Percentiles rank a stretch among this genome's conserved stretches.
These are phyloP conservation scores for Tothia fuscella DNA, from an alignment of 2,329 filamentous ascomycete genomes.

Conservation along the genomic window DNA sequence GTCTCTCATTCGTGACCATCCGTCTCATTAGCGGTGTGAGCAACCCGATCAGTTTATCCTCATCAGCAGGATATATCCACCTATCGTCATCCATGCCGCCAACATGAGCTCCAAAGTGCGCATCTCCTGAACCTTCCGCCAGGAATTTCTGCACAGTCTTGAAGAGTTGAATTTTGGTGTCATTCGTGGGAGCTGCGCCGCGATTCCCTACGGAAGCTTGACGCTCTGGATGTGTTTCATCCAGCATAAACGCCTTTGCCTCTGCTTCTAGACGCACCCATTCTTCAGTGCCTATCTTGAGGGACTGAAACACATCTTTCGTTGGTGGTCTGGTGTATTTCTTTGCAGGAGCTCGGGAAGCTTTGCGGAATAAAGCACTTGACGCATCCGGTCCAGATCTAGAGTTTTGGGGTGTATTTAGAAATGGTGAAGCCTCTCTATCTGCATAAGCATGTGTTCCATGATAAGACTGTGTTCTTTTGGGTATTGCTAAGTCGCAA, in stretches of 20 bases:
- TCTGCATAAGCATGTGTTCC: too few species aligned
- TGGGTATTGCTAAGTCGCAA: too few species aligned
- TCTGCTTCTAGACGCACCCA: conserved; percentile 44
- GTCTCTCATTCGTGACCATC: conserved; percentile 49
- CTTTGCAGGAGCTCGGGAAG: conserved; percentile 31
- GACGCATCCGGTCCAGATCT: conserved; percentile 26
- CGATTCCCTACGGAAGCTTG: conserved; percentile 46
- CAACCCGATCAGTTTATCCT: conserved; percentile 42
- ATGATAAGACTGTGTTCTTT: too few species aligned
- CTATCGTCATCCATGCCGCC: conserved; percentile 20
- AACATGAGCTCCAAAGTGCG: conserved; percentile 35
- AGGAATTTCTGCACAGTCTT: conserved; percentile 45
- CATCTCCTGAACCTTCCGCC: conserved; percentile 36
- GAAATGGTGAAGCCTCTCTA: too few species aligned
- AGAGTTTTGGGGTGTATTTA: too few species aligned
- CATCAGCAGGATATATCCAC: conserved; percentile 42
- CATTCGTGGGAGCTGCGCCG: conserved; percentile 42
- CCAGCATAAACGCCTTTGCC: conserved; percentile 46
- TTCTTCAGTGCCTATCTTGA: conserved; percentile 44
- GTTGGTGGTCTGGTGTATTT: conserved; percentile 47
- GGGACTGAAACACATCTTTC: conserved; percentile 44
- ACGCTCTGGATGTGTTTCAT: conserved; percentile 41
- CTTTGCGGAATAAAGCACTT: conserved; percentile 39
- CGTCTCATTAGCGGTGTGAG: conserved; percentile 45
- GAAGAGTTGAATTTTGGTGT: conserved; percentile 44